Evolutionary conservation across 2,329 filamentous ascomycete species (phyloP), one percentile per base, ranked within the genome.

Genomic region (Nemania sp.): DNA sequence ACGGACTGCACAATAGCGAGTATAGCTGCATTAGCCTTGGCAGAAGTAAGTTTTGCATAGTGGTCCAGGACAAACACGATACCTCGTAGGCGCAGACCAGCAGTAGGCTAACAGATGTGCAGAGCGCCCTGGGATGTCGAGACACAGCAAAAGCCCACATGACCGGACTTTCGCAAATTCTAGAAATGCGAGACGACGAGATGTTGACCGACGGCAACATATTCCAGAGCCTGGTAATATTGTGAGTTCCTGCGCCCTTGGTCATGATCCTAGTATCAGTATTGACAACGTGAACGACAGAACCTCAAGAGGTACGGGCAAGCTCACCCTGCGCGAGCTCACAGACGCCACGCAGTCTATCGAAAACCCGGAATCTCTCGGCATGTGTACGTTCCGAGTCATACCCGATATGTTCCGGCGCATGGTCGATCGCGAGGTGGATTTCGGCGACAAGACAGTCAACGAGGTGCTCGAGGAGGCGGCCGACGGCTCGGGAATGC

Each of bases 61-160:
- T 40, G 32, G 15, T 17, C 17, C 2, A 12, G 11, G 3, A 13
- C 40, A 20, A 18, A 51, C 11, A 18, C 3, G n/a, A 5, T 12
- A 3, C 25, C 25, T 29, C 25, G 25, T 7, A 7, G 25, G 25
- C 7, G 25, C 25, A 29, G 7, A 29, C 25, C 25, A 29, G 25
- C 25, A 53, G 12, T 18, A 51, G 40, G 25, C 58, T 65, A 57
- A 66, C 56, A 39, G 34, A 21, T 48, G 29, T 35, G 11, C 25
- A 68, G 67, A 69, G 67, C 54, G 67, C 64, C 11, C 49, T 69
- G 2, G 67, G 67, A 47, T 63, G 63, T 48, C 59, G 60, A 49
- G 65, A 67, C 37, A 67, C 57, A n/a, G 67, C 67, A 35, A 64
- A 60, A 35, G 65, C 65, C 25, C 67, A 69, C 29, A 61, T 69